Base-by-base conservation (phyloP, 2,329 filamentous ascomycete species). In the Hymenoscyphus fructigenus region DNA sequence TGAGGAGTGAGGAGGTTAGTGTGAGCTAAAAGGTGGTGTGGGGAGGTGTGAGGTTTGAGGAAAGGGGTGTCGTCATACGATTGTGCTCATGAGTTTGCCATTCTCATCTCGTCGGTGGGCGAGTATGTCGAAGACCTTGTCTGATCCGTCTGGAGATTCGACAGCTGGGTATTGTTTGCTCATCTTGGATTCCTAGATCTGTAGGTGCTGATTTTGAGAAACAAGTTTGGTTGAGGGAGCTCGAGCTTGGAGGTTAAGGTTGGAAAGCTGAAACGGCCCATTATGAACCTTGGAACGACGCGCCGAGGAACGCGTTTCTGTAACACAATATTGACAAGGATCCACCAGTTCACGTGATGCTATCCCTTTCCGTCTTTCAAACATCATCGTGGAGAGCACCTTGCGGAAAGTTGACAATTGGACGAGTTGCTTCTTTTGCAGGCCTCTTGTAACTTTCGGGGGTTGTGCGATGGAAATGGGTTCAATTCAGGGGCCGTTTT, bases 31-130 rank as follows among this genome's bases (percentile, higher is more conserved):
- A 20, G 14, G 10, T 20, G 20, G 44, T 1, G 41, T n/a, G 15
- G n/a, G 15, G 15, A n/a, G 17, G 5, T 50, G 44, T 26, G 44
- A 50, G 2, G 44, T 23, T 1, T 26, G n/a, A 3, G 20, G 20
- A 50, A 50, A 23, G 44, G 9, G 20, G 9, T 5, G 10, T 20
- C 28, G 23, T n/a, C n/a, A n/a, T 55, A 14, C 56, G 50, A 26
- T 56, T 66, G 44, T 20, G 44, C 44, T 47, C 44, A 47, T 47
- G 5, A 47, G n/a, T 47, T 47, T 47, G n/a, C 44, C 44, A 23
- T 50, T 50, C 20, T 20, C 44, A 23, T 50, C 44, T 12, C 44
- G 44, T 50, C 44, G 44, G n/a, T 2, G n/a, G 44, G 44, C 44
- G 44, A 50, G n/a, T 20, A 47, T 47, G n/a, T 47, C 44, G 44